Percentiles rank a stretch among this genome's conserved stretches.
phyloP scores from a whole-genome alignment of 148 eudicot species.

The Persicaria maculosa region DNA sequence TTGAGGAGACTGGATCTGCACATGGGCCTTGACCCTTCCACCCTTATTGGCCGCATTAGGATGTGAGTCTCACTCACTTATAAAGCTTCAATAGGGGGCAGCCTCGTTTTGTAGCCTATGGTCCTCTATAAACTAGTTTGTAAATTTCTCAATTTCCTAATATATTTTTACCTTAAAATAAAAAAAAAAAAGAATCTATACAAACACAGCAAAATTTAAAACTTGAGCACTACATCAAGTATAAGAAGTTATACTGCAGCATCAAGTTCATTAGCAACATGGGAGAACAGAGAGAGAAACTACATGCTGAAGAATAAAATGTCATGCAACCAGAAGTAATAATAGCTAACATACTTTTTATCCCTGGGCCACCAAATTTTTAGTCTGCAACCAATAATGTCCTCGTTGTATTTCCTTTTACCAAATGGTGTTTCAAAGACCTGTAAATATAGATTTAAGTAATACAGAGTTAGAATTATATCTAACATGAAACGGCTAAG shows the following conservation, averaged over 20 bases:
- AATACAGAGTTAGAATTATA: background rate
- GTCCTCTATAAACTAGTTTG: too few relatives aligned
- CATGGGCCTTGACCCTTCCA: too few relatives aligned
- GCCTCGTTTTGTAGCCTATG: too few relatives aligned
- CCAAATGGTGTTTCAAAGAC: slow-evolving; percentile 36
- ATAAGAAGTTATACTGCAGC: background rate
- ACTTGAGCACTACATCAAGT: background rate
- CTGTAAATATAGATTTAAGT: slow-evolving; percentile 17
- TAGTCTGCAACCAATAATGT: slow-evolving; percentile 43
- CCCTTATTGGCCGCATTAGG: too few relatives aligned
- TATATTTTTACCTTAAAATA: too few relatives aligned
- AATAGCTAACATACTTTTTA: slow-evolving; percentile 29
- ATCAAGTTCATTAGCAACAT: background rate
- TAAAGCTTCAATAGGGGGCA: too few relatives aligned
- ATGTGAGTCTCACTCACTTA: too few relatives aligned
- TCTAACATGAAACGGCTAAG: background rate
- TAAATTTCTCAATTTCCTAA: too few relatives aligned
- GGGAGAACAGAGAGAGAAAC: background rate
- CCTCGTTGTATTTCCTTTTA: slow-evolving; percentile 34
- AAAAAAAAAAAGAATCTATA: too few relatives aligned
- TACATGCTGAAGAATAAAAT: background rate
- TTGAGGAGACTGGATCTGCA: too few relatives aligned
- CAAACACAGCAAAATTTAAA: too few relatives aligned
- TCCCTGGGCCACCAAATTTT: slow-evolving; percentile 87
- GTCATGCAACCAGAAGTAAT: background rate